Conservation (phyloP, 2,329 filamentous ascomycete genomes). For the Trichothecium sympodiale region DNA sequence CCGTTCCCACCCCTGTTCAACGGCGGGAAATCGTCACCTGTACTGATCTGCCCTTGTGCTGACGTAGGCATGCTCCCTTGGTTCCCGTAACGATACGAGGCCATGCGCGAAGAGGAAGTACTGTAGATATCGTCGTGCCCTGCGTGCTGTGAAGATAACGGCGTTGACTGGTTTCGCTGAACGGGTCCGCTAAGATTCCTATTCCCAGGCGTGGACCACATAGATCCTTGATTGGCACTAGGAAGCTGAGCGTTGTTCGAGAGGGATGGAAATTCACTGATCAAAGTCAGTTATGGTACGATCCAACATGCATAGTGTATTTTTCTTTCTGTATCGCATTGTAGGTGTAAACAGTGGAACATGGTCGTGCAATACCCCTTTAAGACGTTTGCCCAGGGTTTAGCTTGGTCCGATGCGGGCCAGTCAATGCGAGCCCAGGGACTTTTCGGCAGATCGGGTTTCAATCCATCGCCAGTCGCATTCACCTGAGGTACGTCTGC, state of each 20-base stretch:
- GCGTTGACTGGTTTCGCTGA: constrained; percentile 40
- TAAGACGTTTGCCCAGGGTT: constrained; percentile 9
- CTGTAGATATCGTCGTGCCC: constrained; percentile 36
- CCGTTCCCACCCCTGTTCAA: constrained; percentile 50
- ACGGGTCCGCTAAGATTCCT: constrained; percentile 36
- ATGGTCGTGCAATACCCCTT: constrained; percentile 14
- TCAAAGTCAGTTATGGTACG: not conserved
- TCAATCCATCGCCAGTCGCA: no score
- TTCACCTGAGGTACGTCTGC: no score
- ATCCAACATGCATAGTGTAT: not conserved
- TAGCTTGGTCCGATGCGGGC: no score
- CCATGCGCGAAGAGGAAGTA: constrained; percentile 28
- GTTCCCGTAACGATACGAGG: constrained; percentile 41
- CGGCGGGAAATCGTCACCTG: constrained; percentile 51
- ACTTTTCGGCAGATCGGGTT: no score
- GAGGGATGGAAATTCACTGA: constrained; percentile 56
- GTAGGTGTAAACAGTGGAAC: not conserved
- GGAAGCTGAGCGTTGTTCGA: constrained; percentile 48
- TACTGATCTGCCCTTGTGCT: constrained; percentile 32
- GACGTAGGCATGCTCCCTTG: constrained; percentile 30
- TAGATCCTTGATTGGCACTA: constrained; percentile 34
- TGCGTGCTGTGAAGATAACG: constrained; percentile 36
- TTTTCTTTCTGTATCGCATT: constrained; percentile 1
- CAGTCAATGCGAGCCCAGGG: no score
- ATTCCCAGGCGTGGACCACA: constrained; percentile 42